phyloP scores from a whole-genome alignment of 1,139 yeast genomes.

The Hanseniaspora uvarum region DNA sequence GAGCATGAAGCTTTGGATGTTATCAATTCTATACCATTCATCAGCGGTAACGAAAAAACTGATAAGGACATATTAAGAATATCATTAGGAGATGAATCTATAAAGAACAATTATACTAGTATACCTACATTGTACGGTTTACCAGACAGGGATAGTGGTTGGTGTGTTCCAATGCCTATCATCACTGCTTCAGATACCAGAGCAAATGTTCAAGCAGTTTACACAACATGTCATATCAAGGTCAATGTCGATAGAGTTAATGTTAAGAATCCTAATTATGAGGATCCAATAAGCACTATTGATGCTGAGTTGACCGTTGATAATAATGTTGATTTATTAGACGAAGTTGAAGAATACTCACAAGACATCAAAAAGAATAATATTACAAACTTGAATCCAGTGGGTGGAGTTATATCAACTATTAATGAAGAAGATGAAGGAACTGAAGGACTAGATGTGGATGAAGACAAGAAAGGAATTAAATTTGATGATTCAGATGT shows the following conservation, averaged over 20 bases:
- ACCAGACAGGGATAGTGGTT: slow-evolving; percentile 88
- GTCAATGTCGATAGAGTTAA: slow-evolving; percentile 20
- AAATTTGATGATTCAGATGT: slow-evolving; percentile 1
- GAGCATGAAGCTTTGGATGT: slow-evolving; percentile 86
- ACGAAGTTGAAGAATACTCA: neutral
- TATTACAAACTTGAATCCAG: neutral
- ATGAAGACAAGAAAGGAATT: neutral
- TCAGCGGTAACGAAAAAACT: slow-evolving; percentile 71
- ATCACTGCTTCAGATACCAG: slow-evolving; percentile 79
- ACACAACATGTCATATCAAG: slow-evolving; percentile 55
- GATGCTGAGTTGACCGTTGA: neutral
- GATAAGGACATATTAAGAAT: slow-evolving; percentile 86
- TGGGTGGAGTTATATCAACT: neutral
- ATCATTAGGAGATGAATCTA: slow-evolving; percentile 74
- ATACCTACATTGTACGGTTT: slow-evolving; percentile 88
- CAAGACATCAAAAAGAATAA: neutral
- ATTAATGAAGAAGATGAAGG: slow-evolving; percentile 12
- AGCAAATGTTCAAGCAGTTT: slow-evolving; percentile 90
- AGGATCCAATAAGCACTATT: slow-evolving; percentile 1
- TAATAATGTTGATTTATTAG: neutral
- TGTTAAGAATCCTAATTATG: slow-evolving; percentile 23
- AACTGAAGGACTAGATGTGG: neutral
- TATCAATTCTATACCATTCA: slow-evolving; percentile 69
- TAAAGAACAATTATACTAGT: slow-evolving; percentile 71
- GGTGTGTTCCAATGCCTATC: slow-evolving; percentile 96